Evolutionary conservation across 805 yeast genomes (phyloP).

Genomic region (Saccharomycopsis fermentans): DNA sequence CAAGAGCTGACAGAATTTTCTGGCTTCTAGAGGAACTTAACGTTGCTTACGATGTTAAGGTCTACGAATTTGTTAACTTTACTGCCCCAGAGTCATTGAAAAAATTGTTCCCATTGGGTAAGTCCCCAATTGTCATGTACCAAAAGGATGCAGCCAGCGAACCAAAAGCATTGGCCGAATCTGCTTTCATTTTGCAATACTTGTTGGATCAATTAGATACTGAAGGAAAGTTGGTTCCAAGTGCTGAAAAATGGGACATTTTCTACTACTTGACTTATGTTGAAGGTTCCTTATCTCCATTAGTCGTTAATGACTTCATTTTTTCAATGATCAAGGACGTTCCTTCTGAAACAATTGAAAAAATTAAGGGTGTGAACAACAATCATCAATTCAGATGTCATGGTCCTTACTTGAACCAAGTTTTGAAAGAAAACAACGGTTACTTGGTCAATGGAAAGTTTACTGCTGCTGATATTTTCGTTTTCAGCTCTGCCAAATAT

Average conservation of each 20-base stretch:
- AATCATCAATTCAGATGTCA: slow-evolving; percentile 34
- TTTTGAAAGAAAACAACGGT: slow-evolving; percentile 27
- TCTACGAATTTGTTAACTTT: slow-evolving; percentile 40
- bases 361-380: slow-evolving; percentile 40
- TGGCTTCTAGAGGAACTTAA: slow-evolving; percentile 58
- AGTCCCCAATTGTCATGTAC: slow-evolving; percentile 48
- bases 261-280: slow-evolving; percentile 45
- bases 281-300: slow-evolving; percentile 55
- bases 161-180: slow-evolving; percentile 39
- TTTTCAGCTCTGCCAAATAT: background rate
- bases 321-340: slow-evolving; percentile 30
- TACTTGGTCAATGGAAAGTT: slow-evolving; percentile 41
- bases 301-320: slow-evolving; percentile 30
- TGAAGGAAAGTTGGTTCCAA: slow-evolving; percentile 30
- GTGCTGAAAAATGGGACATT: slow-evolving; percentile 33
- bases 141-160: slow-evolving; percentile 21
- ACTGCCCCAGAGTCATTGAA: slow-evolving; percentile 41
- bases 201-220: slow-evolving; percentile 41
- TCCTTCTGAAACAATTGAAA: slow-evolving; percentile 39
- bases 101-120: slow-evolving; percentile 52
- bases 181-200: slow-evolving; percentile 48
- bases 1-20: slow-evolving; percentile 50
- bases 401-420: slow-evolving; percentile 33
- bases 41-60: slow-evolving; percentile 43
- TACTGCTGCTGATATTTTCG: slow-evolving; percentile 43